phyloP scores from a whole-genome alignment of 768 basidiomycete genomes.

The Auriscalpium orientale region DNA sequence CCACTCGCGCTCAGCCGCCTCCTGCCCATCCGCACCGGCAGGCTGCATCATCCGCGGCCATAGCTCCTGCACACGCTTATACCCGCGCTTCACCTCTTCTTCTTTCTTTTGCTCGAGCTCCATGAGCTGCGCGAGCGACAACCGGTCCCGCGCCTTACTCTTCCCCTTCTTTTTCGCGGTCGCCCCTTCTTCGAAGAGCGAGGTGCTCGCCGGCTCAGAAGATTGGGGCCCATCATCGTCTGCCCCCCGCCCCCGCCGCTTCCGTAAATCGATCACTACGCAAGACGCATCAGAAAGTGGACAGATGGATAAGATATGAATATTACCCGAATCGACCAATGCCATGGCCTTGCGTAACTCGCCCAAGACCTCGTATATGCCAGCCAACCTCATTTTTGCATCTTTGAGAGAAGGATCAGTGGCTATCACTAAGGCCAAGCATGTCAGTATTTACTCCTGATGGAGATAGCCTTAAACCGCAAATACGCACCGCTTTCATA shows the following conservation, averaged over 20 bases:
- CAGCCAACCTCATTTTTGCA: slow-evolving; percentile 84
- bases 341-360: slow-evolving; percentile 77
- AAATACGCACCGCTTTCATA: slow-evolving; percentile 64
- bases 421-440: slow-evolving; percentile 47
- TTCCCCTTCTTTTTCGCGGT: slow-evolving; percentile 30
- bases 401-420: slow-evolving; percentile 73
- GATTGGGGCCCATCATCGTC: slow-evolving; percentile 7
- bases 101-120: slow-evolving; percentile 28
- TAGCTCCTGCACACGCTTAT: slow-evolving; percentile 50
- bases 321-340: slow-evolving; percentile 72
- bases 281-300: not conserved
- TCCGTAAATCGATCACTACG: slow-evolving; percentile 31
- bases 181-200: slow-evolving; percentile 57
- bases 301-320: slow-evolving; percentile 1
- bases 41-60: slow-evolving; percentile 47
- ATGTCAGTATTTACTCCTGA: not conserved
- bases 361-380: slow-evolving; percentile 79
- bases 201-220: slow-evolving; percentile 28
- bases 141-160: slow-evolving; percentile 31
- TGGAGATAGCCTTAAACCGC: not conserved
- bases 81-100: slow-evolving; percentile 54
- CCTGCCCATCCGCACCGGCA: slow-evolving; percentile 31
- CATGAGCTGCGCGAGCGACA: slow-evolving; percentile 47
- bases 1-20: slow-evolving; percentile 63
- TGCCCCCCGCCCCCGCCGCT: slow-evolving; percentile 15